A percentile compares a stretch with the other conserved stretches of the same genome.
Conservation (phyloP, 2,329 filamentous ascomycete species). For the Diaporthe aspalathi region DNA sequence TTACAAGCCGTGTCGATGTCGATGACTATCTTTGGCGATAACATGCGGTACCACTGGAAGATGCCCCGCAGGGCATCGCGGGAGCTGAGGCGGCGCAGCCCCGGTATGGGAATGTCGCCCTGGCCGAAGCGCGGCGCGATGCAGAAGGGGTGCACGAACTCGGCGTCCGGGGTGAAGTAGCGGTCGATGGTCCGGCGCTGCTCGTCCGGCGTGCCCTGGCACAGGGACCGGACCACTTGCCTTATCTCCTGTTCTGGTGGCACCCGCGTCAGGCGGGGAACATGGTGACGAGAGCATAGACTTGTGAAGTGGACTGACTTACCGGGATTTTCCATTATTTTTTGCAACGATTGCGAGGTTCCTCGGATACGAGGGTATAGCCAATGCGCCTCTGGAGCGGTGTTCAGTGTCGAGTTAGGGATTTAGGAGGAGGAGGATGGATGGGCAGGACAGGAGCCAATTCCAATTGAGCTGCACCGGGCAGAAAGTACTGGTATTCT, state of each 20-base stretch:
- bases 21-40: conserved; percentile 79
- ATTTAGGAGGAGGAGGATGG: no score
- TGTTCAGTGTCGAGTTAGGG: neutral
- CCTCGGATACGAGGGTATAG: neutral
- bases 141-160: conserved; percentile 84
- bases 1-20: conserved; percentile 69
- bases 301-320: conserved; percentile 38
- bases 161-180: conserved; percentile 80
- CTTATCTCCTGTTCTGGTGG: conserved; percentile 67
- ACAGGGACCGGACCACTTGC: conserved; percentile 74
- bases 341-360: neutral
- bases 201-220: conserved; percentile 72
- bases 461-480: neutral
- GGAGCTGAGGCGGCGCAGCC: conserved; percentile 64
- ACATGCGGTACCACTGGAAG: conserved; percentile 86
- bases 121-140: conserved; percentile 68
- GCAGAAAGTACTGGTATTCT: no score
- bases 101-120: conserved; percentile 49
- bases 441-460: neutral
- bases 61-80: conserved; percentile 75
- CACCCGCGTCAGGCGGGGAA: conserved; percentile 12
- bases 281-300: neutral
- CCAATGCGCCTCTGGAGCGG: neutral
- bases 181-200: conserved; percentile 74
- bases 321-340: conserved; percentile 58